These are phyloP conservation scores for Zhuliangozyma parablackwelliae DNA, from an alignment of 1,139 yeast genomes.

Conservation along the genomic window DNA sequence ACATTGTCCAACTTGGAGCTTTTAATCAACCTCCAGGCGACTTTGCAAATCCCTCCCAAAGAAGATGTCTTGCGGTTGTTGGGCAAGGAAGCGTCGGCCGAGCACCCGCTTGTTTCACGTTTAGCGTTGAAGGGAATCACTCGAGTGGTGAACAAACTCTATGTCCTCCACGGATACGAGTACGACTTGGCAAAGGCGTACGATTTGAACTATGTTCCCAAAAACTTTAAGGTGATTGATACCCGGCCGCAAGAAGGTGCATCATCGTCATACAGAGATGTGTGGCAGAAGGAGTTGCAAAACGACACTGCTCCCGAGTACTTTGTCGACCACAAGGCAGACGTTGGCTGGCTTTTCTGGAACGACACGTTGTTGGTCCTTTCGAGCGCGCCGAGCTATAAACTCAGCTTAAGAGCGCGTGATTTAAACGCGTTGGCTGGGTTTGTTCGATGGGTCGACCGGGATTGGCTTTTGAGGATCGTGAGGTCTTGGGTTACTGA, in stretches of 20 bases:
- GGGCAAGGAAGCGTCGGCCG: conserved; percentile 51
- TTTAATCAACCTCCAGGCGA: conserved; percentile 52
- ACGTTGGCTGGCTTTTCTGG: conserved; percentile 80
- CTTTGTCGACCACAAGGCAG: conserved; percentile 54
- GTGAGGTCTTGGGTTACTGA: conserved; percentile 58
- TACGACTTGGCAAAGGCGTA: conserved; percentile 48
- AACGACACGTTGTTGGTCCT: conserved; percentile 53
- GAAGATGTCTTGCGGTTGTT: conserved; percentile 45
- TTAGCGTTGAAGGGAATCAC: conserved; percentile 62
- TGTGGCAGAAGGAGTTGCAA: conserved; percentile 53
- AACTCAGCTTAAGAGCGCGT: conserved; percentile 28
- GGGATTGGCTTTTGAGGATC: conserved; percentile 56
- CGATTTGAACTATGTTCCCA: conserved; percentile 36
- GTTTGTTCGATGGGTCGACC: conserved; percentile 46
- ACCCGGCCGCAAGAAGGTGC: conserved; percentile 22
- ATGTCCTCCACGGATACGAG: conserved; percentile 48
- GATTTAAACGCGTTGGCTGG: conserved; percentile 38
- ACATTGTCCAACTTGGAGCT: conserved; percentile 53
- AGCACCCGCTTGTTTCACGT: conserved; percentile 70
- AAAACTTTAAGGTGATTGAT: conserved; percentile 37
- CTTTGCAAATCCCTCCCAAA: conserved; percentile 46
- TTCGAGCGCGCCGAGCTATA: conserved; percentile 18
- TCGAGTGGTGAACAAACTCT: conserved; percentile 49
- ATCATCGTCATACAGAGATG: conserved; percentile 27
- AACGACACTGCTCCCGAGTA: conserved; percentile 46